Base-by-base conservation (phyloP, 768 basidiomycete genomes). In the Chalciporus piperatus region DNA sequence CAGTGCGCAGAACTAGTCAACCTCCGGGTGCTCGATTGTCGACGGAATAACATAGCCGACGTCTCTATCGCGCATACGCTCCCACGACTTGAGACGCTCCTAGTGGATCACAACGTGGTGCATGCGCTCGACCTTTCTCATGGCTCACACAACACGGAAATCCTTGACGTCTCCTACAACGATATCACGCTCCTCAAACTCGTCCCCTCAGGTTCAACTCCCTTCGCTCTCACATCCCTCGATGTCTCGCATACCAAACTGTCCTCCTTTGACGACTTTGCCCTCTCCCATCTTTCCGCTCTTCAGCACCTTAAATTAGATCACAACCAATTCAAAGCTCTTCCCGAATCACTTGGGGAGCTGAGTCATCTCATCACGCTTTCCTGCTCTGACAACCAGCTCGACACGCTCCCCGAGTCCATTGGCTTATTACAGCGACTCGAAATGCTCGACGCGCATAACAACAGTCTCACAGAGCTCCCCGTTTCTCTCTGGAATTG, bases 181-280 rank as follows among this genome's bases (percentile, higher is more conserved):
- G 91, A 96, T 58, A 89, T 95, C 57, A 94, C 90, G 0, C 82
- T 85, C 43, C 76, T 93, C 54, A 82, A 77, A 41, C 76, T 87
- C 35, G 74, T 76, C 20, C 81, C 76, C 27, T 78, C 76, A 20
- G 71, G 64, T 1, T 69, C 68, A n/a, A 66, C 50, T 4, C 74
- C 80, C 0, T 83, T 79, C 52, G 72, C 79, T 13, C 78, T 98
- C 30, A 89, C 85, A 3, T 76, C 79, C 17, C 81, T 99, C 23
- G 88, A 98, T 61, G 76, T 98, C 45, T 93, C 93, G 2, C 78
- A 91, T 57, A 86, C 88, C 43, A 96, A 96, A 66, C 80, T 98
- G 3, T 90, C 91, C 3, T 82, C 85, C 1, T 75, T 98, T 5
- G 87, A 92, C 51, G 84, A 90, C 51, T 72, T 79, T 33, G 81